Evolutionary conservation across 805 yeast genomes (phyloP), one percentile per base, ranked within the genome.

Genomic region (Hanseniaspora lachancei): DNA sequence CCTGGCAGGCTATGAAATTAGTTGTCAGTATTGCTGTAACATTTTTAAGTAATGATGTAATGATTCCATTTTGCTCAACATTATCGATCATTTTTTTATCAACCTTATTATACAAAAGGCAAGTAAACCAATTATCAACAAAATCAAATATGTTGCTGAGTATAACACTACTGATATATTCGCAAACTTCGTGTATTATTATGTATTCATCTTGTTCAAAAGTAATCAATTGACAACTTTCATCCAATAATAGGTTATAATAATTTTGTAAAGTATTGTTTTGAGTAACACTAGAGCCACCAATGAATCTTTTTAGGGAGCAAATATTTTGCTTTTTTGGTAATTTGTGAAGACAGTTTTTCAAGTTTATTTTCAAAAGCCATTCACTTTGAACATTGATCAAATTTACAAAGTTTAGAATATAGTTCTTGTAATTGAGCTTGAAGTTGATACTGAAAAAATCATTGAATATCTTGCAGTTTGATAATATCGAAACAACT

Each of bases 291-390:
- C 39, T 48, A 7, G 24, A 47, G 1, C 47, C 54, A 16, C 49
- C 49, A 36, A 56, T 35, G 13, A 42, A 36, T 27, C 58, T 46
- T 27, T 46, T 43, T 12, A 56, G 29, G 13, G 55, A 44, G 38
- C 36, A 36, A 2, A 51, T 32, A 35, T 46, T 38, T 20, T 56
- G 47, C 29, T 47, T 50, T 15, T 35, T n/a, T 8, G 58, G 58
- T 10, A 50, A 35, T 6, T 40, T 56, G 21, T 50, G 54, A 35
- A 56, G 36, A 41, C 32, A 46, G 21, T 56, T 50, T 15, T 56
- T 44, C n/a, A 56, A 34, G 16, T 55, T 55, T 12, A 55, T 44
- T 29, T 49, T 50, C 6, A 55, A 12, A 8, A 55, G 32, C 58
- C 54, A 55, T 16, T 55, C 58, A 38, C 47, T 44, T 24, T 46